Base-by-base conservation (phyloP, 2,329 filamentous ascomycete species). In the Diplodia scrobiculata region DNA sequence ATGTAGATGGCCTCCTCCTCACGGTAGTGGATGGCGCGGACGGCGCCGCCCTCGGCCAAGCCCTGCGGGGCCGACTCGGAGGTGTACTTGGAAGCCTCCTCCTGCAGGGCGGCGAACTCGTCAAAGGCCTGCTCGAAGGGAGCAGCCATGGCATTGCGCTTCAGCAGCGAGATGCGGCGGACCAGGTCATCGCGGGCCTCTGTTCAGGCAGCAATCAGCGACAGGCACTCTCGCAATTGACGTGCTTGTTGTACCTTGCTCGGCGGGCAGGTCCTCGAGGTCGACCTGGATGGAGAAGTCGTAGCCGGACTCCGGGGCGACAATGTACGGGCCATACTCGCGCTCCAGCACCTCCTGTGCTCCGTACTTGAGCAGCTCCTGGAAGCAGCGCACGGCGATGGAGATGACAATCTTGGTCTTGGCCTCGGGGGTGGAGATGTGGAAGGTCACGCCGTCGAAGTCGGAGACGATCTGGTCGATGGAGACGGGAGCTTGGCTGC, bases 1-100 rank as follows among this genome's bases (percentile, higher is more conserved):
- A 99, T 90, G 79, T 96, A 99, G 75, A 99, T 98, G 63, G 95
- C 93, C 79, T 99, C 95, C 82, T 98, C 93, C 75, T 99, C 96
- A 66, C 95, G 91, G 82, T 99, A 99, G 79, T 98, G 94, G 73
- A 99, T 96, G 2, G 94, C 89, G 86, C 96, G 97, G 67, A 98
- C 89, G 72, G 95, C 88, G 66, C 94, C 93, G 60, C 95, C 94
- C 79, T 98, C 95, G 70, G 84, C 83, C 34, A 97, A 84, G 69
- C 93, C 94, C 77, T 97, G 92, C 0, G 95, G 95, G 63, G 96
- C 95, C 68, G 94, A 91, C 79, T 99, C 95, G 2, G 91, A 91
- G 45, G 91, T 97, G 77, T 95, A 98, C 75, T 93, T 92, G 53
- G 91, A 91, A 6, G 95, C 93, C 73, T 94, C 91, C 75, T 96